Evolutionary conservation across 768 basidiomycete species (phyloP).

Genomic region (Suillus fuscotomentosus): DNA sequence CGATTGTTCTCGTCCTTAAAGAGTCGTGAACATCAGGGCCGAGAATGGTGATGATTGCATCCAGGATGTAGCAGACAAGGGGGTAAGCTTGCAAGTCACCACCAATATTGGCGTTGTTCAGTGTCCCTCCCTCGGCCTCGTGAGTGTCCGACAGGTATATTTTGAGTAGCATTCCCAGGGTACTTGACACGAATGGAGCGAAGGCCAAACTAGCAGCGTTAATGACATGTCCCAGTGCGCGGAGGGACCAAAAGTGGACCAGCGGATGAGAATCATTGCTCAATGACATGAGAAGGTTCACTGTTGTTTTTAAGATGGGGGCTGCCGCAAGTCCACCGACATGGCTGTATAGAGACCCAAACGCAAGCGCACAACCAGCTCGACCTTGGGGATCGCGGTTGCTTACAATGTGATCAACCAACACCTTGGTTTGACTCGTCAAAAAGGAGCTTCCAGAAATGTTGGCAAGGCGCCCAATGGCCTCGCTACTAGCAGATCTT

Average conservation of each 20-base stretch:
- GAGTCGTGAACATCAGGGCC: slow-evolving; percentile 96
- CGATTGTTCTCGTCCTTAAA: slow-evolving; percentile 69
- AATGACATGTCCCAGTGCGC: slow-evolving; percentile 82
- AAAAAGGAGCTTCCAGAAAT: slow-evolving; percentile 83
- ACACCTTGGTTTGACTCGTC: slow-evolving; percentile 80
- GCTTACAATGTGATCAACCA: slow-evolving; percentile 91
- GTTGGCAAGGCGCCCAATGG: slow-evolving; percentile 83
- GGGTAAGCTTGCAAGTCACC: slow-evolving; percentile 93
- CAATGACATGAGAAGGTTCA: slow-evolving; percentile 92
- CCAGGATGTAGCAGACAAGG: slow-evolving; percentile 86
- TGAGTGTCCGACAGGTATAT: slow-evolving; percentile 89
- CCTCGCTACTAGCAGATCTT: slow-evolving; percentile 79
- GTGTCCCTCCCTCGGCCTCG: slow-evolving; percentile 87
- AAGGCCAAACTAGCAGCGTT: slow-evolving; percentile 91
- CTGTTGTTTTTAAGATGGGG: slow-evolving; percentile 91
- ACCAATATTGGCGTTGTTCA: slow-evolving; percentile 79
- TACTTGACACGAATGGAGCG: slow-evolving; percentile 83
- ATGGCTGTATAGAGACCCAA: slow-evolving; percentile 87
- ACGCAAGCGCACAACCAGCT: slow-evolving; percentile 90
- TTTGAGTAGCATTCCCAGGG: slow-evolving; percentile 87
- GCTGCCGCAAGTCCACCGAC: slow-evolving; percentile 96
- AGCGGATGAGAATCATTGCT: slow-evolving; percentile 95
- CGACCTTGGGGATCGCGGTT: slow-evolving; percentile 92
- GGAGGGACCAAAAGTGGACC: slow-evolving; percentile 92
- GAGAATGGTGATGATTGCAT: slow-evolving; percentile 89